phyloP scores from a whole-genome alignment of 495 filamentous ascomycete species.

The Penicillium macrosclerotiorum region DNA sequence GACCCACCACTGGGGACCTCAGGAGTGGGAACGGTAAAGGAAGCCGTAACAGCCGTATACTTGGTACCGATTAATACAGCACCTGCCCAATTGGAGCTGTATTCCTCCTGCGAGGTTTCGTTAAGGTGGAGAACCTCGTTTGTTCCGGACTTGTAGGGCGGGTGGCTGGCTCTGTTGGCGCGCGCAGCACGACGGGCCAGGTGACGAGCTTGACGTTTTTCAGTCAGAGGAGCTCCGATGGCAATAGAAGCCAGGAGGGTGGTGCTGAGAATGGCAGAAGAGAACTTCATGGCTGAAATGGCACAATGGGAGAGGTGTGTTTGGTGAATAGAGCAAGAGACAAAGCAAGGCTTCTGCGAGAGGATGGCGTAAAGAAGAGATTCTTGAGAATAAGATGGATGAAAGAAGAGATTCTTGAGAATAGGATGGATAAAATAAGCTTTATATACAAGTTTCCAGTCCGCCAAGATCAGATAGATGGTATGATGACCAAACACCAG shows the following conservation, averaged over 20 bases:
- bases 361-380: not conserved
- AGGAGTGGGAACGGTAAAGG: conserved; percentile 51
- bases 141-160: conserved; percentile 27
- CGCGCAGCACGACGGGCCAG: conserved; percentile 8
- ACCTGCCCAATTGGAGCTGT: conserved; percentile 55
- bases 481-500: not conserved
- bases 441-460: too few species aligned
- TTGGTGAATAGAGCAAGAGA: not conserved
- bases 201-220: conserved; percentile 14
- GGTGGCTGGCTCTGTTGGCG: conserved; percentile 13
- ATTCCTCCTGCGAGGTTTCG: conserved; percentile 34
- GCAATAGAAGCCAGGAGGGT: conserved; percentile 23
- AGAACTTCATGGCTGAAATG: conserved; percentile 29
- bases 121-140: conserved; percentile 19
- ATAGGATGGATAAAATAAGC: too few species aligned
- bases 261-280: conserved; percentile 13
- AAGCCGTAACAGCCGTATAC: conserved; percentile 47
- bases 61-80: conserved; percentile 46
- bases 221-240: conserved; percentile 27
- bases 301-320: not conserved
- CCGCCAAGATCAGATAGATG: too few species aligned
- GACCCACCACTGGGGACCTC: conserved; percentile 37
- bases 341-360: not conserved
- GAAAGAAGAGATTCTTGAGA: not conserved
- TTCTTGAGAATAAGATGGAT: not conserved